Evolutionary conservation across 345 rosid genomes (phyloP), one percentile per base, ranked within the genome.

Genomic region (Citrus inodora): DNA sequence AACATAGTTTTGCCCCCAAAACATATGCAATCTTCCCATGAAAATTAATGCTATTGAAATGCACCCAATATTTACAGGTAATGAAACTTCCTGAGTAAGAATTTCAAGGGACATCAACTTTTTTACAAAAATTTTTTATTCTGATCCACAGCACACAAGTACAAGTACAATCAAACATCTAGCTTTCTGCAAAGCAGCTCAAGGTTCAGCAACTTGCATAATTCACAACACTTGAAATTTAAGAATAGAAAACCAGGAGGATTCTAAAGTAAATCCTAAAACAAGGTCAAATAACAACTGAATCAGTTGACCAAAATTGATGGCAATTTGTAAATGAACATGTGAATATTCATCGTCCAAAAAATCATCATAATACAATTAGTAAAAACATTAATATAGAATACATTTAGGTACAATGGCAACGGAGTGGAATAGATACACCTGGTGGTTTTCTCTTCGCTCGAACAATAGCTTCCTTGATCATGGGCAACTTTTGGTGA

Each of bases 361-460:
- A 65, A 65, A 65, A 30, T 28, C 42, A 32, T 51, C 28, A 65
- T 2, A 72, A 11, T 22, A 24, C 56, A 60, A 3, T 38, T 24
- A 38, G n/a, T 27, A 5, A 19, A 75, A n/a, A 33, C 27, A 38
- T 27, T 38, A 14, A 74, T 9, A 55, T 24, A 35, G 63, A 14
- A 71, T 9, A 61, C 21, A 30, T 42, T 91, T 85, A 95, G 61
- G 89, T 87, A 86, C 99, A 95, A 42, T 92, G 97, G 78, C 99
- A 96, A 14, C 97, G 94, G 56, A 84, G 80, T 68, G 98, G 97
- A 76, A 90, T 67, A 16, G 90, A 85, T 24, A 85, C 87, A 64
- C 95, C 97, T 1, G 81, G 79, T 25, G 93, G 92, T 83, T 89
- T 94, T 86, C 99, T 89, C 79, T 71, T 90, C 62, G 89, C 94